Evolutionary conservation across 345 rosid genomes (phyloP), one percentile per base, ranked within the genome.

Genomic region (Diplotaxis tenuifolia): DNA sequence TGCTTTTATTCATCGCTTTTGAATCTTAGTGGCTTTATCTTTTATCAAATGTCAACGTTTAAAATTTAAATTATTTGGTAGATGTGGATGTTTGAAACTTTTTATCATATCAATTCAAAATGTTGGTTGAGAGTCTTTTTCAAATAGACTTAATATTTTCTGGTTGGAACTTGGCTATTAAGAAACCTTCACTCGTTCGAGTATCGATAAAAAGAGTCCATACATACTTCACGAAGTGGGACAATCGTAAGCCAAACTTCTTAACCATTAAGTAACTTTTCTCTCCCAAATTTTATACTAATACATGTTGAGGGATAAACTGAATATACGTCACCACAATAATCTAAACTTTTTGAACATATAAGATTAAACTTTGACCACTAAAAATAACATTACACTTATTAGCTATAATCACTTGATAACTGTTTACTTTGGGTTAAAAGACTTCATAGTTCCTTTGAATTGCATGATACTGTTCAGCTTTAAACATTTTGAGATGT

Each of bases 81-180:
- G 8, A 29, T 55, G 11, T 70, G 71, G 75, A 55, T 69, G 23
- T 69, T 75, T 62, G 15, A 69, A 76, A n/a, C 31, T 62, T 75
- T 69, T 19, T 54, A 62, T 62, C 47, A 62, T 29, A 76, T 45
- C 31, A 56, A 76, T 64, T 56, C 42, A 76, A 70, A 45, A 56
- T 57, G 61, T 56, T 47, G 54, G 62, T 47, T 15, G 62, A 23
- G 40, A 45, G 29, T 45, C 45, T 12, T 76, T 76, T 70, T 76
- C 75, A 54, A 28, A 12, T 15, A 73, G 14, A 50, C 64, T 62
- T 75, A 40, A 29, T 62, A 42, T 63, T 55, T 45, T 68, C 63
- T 64, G 18, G 71, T 76, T 56, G 71, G 63, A 65, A 77, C 80
- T 77, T 77, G 76, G 76, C 72, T 55, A 77, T 50, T 77, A 77